Conservation (phyloP, 129 eudicot genomes). For the Sambucus nigra region DNA sequence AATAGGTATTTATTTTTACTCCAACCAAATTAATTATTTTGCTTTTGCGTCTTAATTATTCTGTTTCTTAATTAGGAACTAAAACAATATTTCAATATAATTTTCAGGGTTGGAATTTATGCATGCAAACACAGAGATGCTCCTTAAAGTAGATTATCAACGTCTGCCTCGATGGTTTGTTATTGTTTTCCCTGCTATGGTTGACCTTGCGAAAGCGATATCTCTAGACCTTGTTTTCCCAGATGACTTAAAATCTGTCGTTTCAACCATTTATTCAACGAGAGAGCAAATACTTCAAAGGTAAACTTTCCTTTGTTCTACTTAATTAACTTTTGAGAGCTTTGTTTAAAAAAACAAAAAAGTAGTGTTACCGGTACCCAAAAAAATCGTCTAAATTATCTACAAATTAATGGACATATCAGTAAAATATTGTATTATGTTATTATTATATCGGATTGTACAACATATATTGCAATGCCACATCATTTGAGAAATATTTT, state of each 20-base stretch:
- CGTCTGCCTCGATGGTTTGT: slow-evolving; percentile 41
- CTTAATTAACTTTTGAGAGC: slow-evolving; percentile 30
- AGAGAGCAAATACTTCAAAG: slow-evolving; percentile 26
- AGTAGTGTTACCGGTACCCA: no score
- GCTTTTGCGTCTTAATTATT: no score
- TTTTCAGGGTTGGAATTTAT: slow-evolving; percentile 36
- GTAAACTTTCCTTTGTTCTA: slow-evolving; percentile 13
- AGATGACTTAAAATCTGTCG: slow-evolving; percentile 6
- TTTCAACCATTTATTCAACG: slow-evolving; percentile 9
- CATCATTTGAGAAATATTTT: no score
- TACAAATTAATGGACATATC: no score
- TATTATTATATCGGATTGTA: no score
- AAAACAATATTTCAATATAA: no score
- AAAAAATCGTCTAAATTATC: no score
- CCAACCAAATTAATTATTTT: no score
- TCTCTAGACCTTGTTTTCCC: slow-evolving; percentile 29
- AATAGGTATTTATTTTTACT: no score
- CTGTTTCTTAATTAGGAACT: no score
- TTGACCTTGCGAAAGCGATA: slow-evolving; percentile 26
- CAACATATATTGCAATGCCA: no score
- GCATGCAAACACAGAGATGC: slow-evolving; percentile 20
- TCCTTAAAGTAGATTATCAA: slow-evolving; percentile 16
- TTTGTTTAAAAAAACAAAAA: slow-evolving; percentile 22
- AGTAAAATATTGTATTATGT: no score
- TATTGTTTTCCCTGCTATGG: slow-evolving; percentile 39